phyloP scores from a whole-genome alignment of 192 early-diverging fungal genomes.

The Thoreauomyces humboldtii region DNA sequence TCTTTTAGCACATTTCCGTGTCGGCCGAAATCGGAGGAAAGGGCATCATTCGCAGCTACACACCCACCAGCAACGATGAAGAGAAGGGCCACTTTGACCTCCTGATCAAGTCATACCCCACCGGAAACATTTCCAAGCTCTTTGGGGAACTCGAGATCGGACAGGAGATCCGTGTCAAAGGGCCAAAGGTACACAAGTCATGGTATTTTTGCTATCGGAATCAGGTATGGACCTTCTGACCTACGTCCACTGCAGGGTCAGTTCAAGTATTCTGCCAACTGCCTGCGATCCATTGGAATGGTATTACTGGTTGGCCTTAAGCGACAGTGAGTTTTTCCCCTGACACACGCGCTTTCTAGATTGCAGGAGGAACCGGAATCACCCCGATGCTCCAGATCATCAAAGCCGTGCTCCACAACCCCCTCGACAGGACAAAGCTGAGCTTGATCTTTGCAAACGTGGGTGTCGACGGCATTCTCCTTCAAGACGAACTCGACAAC shows the following conservation, averaged over 20 bases:
- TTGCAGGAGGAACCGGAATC: slow-evolving; percentile 91
- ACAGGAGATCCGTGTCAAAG: slow-evolving; percentile 72
- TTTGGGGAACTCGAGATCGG: slow-evolving; percentile 68
- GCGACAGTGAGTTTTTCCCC: slow-evolving; percentile 4
- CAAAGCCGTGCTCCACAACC: slow-evolving; percentile 79
- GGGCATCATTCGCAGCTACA: slow-evolving; percentile 83
- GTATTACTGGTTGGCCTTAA: too few species aligned
- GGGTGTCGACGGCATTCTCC: slow-evolving; percentile 81
- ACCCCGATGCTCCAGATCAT: slow-evolving; percentile 97
- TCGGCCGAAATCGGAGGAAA: slow-evolving; percentile 83
- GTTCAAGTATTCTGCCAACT: slow-evolving; percentile 82
- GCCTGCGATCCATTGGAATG: slow-evolving; percentile 80
- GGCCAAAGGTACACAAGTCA: too few species aligned
- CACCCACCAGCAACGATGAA: slow-evolving; percentile 81
- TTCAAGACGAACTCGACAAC: slow-evolving; percentile 77
- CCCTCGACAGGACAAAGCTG: slow-evolving; percentile 81
- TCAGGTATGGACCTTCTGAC: too few species aligned
- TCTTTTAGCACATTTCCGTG: slow-evolving; percentile 74
- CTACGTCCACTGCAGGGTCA: too few species aligned
- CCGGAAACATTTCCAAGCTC: slow-evolving; percentile 73
- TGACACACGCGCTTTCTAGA: slow-evolving; percentile 30
- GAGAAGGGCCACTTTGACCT: slow-evolving; percentile 87
- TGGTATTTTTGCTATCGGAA: too few species aligned
- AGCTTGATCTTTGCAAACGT: slow-evolving; percentile 93
- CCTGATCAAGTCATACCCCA: slow-evolving; percentile 87